Percentiles rank a stretch among this genome's conserved stretches.
phyloP scores from a whole-genome alignment of 352 stramenopile species.

The Pythium pectinolyticum region DNA sequence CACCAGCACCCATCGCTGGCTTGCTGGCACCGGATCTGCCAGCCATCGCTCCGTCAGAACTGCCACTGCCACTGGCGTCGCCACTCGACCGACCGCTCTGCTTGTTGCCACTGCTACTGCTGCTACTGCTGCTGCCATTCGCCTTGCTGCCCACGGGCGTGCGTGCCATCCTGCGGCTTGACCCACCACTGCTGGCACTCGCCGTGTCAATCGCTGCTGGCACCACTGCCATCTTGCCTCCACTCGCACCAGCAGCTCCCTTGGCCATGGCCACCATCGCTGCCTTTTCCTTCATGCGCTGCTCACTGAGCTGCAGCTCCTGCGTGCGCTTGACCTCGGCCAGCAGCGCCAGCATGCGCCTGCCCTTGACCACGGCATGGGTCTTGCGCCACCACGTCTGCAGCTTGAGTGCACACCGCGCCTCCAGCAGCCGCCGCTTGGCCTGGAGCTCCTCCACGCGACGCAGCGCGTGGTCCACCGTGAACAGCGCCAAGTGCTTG shows the following conservation, averaged over 20 bases:
- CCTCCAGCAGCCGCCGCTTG: conserved; percentile 49
- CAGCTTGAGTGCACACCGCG: conserved; percentile 57
- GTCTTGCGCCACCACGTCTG: conserved; percentile 61
- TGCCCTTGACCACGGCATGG: conserved; percentile 38
- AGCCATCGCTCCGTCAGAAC: too few species aligned
- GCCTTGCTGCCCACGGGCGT: neutral
- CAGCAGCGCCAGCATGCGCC: conserved; percentile 44
- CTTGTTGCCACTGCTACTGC: conserved; percentile 7
- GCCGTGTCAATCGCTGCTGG: too few species aligned
- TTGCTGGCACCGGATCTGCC: too few species aligned
- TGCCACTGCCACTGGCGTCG: too few species aligned
- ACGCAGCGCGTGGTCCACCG: conserved; percentile 63
- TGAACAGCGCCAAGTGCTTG: conserved; percentile 67
- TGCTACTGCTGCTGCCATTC: neutral
- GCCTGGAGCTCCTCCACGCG: conserved; percentile 53
- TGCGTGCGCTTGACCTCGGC: conserved; percentile 49
- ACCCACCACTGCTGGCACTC: too few species aligned
- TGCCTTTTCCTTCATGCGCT: conserved; percentile 23
- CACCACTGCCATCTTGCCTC: conserved; percentile 7
- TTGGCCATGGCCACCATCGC: conserved; percentile 6
- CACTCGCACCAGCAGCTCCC: conserved; percentile 13
- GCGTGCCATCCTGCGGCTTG: too few species aligned
- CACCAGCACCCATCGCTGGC: too few species aligned
- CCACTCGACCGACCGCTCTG: too few species aligned
- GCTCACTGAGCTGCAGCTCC: conserved; percentile 38